A percentile compares a stretch with the other conserved stretches of the same genome.
Evolutionary conservation across 2,329 filamentous ascomycete genomes (phyloP).

Genomic region (Nigrospora oryzae): DNA sequence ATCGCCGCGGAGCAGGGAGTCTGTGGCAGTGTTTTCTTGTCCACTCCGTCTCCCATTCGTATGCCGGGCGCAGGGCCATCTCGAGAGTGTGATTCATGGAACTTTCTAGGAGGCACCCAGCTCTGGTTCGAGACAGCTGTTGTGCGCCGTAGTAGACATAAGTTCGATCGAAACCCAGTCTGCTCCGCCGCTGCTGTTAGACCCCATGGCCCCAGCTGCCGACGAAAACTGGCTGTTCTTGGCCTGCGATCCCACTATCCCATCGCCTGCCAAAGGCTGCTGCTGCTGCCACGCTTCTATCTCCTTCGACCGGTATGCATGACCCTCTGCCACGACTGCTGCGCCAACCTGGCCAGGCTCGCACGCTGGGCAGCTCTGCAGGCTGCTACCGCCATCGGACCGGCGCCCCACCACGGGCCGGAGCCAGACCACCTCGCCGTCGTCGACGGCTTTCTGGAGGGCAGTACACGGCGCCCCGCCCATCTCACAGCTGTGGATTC

Average conservation of each 20-base stretch:
- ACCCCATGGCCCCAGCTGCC: slow-evolving; percentile 8
- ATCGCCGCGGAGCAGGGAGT: too few species aligned
- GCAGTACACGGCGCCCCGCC: slow-evolving; percentile 51
- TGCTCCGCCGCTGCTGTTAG: slow-evolving; percentile 11
- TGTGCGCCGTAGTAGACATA: slow-evolving; percentile 29
- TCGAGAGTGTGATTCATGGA: too few species aligned
- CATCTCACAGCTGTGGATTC: slow-evolving; percentile 81
- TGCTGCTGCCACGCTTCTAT: slow-evolving; percentile 34
- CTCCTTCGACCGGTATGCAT: slow-evolving; percentile 20
- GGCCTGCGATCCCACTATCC: background rate
- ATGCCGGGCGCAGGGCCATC: too few species aligned
- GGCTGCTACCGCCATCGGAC: slow-evolving; percentile 51
- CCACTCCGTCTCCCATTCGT: too few species aligned
- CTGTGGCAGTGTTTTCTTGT: too few species aligned
- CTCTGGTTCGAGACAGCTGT: slow-evolving; percentile 25
- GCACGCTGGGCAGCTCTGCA: slow-evolving; percentile 17
- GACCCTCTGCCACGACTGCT: slow-evolving; percentile 26
- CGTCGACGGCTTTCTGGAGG: slow-evolving; percentile 33
- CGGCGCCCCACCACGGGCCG: slow-evolving; percentile 65
- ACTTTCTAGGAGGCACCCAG: slow-evolving; percentile 12
- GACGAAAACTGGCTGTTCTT: slow-evolving; percentile 1
- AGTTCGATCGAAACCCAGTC: slow-evolving; percentile 18
- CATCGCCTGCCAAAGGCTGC: slow-evolving; percentile 1
- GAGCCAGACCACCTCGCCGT: slow-evolving; percentile 50
- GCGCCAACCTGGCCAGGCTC: slow-evolving; percentile 24